Evolutionary conservation across 202 grass and related monocot genomes (phyloP).

Genomic region (Musa balbisiana): DNA sequence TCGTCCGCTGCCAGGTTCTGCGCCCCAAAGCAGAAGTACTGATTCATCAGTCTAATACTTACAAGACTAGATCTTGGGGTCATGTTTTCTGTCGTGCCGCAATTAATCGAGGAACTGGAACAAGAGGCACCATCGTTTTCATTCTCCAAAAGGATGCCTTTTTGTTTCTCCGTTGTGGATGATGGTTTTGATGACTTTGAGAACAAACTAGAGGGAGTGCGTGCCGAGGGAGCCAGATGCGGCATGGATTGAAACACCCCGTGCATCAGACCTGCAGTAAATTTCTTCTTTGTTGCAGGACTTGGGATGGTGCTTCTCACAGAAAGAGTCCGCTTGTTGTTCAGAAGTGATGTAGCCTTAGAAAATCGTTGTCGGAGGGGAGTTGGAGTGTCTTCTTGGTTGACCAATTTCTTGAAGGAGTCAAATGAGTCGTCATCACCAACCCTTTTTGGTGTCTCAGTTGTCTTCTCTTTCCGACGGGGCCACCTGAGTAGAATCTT

Average conservation of each 20-base stretch:
- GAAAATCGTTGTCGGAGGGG: conserved; percentile 61
- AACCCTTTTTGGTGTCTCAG: conserved; percentile 30
- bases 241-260: too few relatives aligned
- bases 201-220: too few relatives aligned
- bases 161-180: conserved; percentile 35
- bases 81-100: conserved; percentile 14
- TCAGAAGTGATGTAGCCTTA: conserved; percentile 46
- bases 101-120: conserved; percentile 52
- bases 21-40: conserved; percentile 69
- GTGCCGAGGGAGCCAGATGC: too few relatives aligned
- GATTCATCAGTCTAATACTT: conserved; percentile 66
- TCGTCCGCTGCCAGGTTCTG: conserved; percentile 63
- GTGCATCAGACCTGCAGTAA: conserved; percentile 14
- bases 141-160: conserved; percentile 45
- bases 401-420: conserved; percentile 52
- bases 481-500: conserved; percentile 82
- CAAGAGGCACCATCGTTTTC: conserved; percentile 49
- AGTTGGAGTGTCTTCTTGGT: conserved; percentile 44
- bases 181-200: conserved; percentile 1
- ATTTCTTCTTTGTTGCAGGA: conserved; percentile 64
- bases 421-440: conserved; percentile 41
- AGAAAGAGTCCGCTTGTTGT: conserved; percentile 61
- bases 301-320: conserved; percentile 45
- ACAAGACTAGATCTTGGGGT: conserved; percentile 35
- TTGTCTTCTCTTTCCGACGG: conserved; percentile 60